phyloP scores from a whole-genome alignment of 2,329 filamentous ascomycete genomes.

The Hypoxylon sp. region DNA sequence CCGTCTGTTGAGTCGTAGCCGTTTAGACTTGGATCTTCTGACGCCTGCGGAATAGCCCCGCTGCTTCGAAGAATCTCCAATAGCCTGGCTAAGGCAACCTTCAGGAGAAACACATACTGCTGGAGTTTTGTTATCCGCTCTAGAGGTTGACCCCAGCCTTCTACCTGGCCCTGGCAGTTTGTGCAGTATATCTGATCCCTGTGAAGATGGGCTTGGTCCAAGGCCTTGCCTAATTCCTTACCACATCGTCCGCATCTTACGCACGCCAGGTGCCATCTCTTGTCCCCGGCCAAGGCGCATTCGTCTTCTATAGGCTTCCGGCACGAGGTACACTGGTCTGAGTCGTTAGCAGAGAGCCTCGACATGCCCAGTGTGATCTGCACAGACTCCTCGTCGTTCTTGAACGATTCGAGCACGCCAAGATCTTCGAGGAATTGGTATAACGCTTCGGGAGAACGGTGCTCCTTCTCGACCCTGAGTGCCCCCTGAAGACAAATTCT shows the following conservation, averaged over 20 bases:
- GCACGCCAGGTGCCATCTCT: slow-evolving; percentile 85
- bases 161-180: slow-evolving; percentile 66
- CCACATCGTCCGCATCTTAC: slow-evolving; percentile 74
- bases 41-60: slow-evolving; percentile 78
- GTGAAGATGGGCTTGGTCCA: slow-evolving; percentile 76
- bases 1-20: slow-evolving; percentile 73
- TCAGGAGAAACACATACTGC: slow-evolving; percentile 92
- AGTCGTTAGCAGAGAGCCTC: slow-evolving; percentile 74
- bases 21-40: slow-evolving; percentile 74
- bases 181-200: slow-evolving; percentile 76
- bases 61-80: slow-evolving; percentile 85
- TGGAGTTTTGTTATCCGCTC: slow-evolving; percentile 83
- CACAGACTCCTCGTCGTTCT: slow-evolving; percentile 73
- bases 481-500: slow-evolving; percentile 95
- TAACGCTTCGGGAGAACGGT: slow-evolving; percentile 75
- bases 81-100: slow-evolving; percentile 88
- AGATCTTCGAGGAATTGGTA: slow-evolving; percentile 86
- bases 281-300: slow-evolving; percentile 77
- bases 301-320: slow-evolving; percentile 92
- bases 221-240: slow-evolving; percentile 70
- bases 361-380: slow-evolving; percentile 72
- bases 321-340: slow-evolving; percentile 85
- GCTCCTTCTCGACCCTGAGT: slow-evolving; percentile 88
- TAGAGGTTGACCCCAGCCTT: slow-evolving; percentile 64
- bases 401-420: slow-evolving; percentile 79